phyloP scores from a whole-genome alignment of 768 basidiomycete genomes.

The Mycena albidolilacea region DNA sequence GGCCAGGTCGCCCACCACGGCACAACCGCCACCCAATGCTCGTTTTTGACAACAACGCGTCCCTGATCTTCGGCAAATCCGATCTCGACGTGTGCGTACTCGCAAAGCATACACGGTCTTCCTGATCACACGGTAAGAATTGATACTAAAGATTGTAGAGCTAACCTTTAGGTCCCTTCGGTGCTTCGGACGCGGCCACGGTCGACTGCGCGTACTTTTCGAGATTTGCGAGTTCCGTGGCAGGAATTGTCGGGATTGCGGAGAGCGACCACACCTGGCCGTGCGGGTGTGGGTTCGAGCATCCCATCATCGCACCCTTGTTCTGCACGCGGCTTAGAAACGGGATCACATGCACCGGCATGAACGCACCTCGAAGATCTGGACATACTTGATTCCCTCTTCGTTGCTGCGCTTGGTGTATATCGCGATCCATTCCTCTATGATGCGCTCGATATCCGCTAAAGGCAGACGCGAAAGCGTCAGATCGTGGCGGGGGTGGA shows the following conservation, averaged over 20 bases:
- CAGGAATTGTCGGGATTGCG: constrained; percentile 76
- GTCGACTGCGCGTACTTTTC: constrained; percentile 60
- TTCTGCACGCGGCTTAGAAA: constrained; percentile 65
- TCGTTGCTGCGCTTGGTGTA: constrained; percentile 72
- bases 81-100: constrained; percentile 82
- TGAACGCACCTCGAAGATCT: constrained; percentile 86
- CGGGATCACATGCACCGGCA: neutral
- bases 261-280: constrained; percentile 92
- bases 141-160: neutral
- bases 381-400: constrained; percentile 84
- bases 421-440: constrained; percentile 81
- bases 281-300: constrained; percentile 95
- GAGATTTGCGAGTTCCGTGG: constrained; percentile 75
- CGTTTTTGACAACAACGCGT: constrained; percentile 79
- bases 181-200: constrained; percentile 59
- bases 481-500: constrained; percentile 89
- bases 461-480: constrained; percentile 78
- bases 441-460: constrained; percentile 72
- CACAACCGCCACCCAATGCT: constrained; percentile 87
- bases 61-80: constrained; percentile 57
- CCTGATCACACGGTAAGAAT: constrained; percentile 48
- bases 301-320: constrained; percentile 96
- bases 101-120: constrained; percentile 81
- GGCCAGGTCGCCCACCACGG: constrained; percentile 99
- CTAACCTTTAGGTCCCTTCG: constrained; percentile 66